phyloP scores from a whole-genome alignment of 2,329 filamentous ascomycete species.

The Fusarium sp. region DNA sequence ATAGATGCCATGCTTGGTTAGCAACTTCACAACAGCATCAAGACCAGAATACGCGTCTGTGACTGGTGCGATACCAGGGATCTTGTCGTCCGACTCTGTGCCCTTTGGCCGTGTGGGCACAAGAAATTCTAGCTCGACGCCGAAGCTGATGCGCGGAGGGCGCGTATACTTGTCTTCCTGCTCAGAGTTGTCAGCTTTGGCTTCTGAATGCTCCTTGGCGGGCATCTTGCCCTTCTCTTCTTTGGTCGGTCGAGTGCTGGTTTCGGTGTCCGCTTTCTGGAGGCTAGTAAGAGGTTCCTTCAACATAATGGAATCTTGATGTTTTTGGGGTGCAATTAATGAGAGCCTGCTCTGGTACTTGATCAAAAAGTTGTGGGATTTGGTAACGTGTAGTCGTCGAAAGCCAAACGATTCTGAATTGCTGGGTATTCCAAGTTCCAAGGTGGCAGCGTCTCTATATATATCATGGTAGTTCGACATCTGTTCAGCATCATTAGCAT shows the following conservation, averaged over 20 bases:
- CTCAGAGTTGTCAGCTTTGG: neutral
- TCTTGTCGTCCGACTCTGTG: conserved; percentile 7
- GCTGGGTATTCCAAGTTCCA: neutral
- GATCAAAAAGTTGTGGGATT: neutral
- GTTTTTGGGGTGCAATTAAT: neutral
- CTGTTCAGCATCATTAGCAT: conserved; percentile 1
- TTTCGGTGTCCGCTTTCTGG: neutral
- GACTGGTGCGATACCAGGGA: conserved; percentile 17
- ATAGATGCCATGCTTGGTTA: conserved; percentile 9
- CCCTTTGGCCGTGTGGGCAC: neutral
- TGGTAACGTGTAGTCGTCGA: neutral
- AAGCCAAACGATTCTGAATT: neutral
- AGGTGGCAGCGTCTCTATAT: conserved; percentile 7
- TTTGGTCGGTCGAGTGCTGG: neutral
- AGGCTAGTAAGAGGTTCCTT: neutral
- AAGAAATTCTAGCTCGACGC: conserved; percentile 43
- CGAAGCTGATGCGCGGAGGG: conserved; percentile 40
- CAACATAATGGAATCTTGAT: neutral
- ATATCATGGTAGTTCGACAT: neutral
- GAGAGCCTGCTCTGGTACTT: conserved; percentile 7
- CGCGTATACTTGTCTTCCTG: conserved; percentile 28
- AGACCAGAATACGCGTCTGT: neutral
- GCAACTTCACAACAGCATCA: neutral
- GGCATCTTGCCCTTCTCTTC: conserved; percentile 8
- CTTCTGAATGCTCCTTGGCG: neutral